Percentiles rank a stretch among this genome's conserved stretches.
Conservation (phyloP, 106 monocot species). For the Dendrobium nobile region DNA sequence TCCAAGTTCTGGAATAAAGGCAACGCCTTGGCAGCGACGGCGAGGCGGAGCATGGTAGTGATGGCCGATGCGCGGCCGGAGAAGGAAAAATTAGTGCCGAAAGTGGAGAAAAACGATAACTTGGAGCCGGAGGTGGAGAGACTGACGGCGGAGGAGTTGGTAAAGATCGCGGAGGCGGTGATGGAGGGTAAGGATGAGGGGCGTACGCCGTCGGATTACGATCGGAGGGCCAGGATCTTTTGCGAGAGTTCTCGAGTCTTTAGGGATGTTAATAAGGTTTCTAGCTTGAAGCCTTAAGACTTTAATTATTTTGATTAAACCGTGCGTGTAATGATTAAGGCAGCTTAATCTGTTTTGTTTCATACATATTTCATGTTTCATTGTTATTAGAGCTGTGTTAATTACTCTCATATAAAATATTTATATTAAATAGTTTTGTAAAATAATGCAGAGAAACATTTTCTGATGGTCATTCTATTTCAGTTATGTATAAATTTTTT, state of each 20-base stretch:
- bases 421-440: too few relatives aligned
- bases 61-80: background rate
- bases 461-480: too few relatives aligned
- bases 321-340: background rate
- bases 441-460: too few relatives aligned
- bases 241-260: conserved; percentile 46
- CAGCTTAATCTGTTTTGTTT: too few relatives aligned
- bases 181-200: conserved; percentile 40
- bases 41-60: background rate
- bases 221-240: conserved; percentile 56
- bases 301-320: background rate
- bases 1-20: background rate
- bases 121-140: conserved; percentile 22
- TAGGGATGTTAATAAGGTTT: background rate
- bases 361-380: too few relatives aligned
- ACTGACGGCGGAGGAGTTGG: conserved; percentile 32
- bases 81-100: background rate
- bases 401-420: too few relatives aligned
- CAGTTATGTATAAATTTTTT: too few relatives aligned
- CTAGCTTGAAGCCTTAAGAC: background rate
- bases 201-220: conserved; percentile 39
- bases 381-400: too few relatives aligned
- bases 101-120: conserved; percentile 2
- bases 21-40: background rate
- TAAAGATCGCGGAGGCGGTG: conserved; percentile 35